Percentiles rank a stretch among this genome's conserved stretches.
These are phyloP conservation scores for Monosporascus sp. DNA, from an alignment of 2,329 filamentous ascomycete species.

Conservation along the genomic window DNA sequence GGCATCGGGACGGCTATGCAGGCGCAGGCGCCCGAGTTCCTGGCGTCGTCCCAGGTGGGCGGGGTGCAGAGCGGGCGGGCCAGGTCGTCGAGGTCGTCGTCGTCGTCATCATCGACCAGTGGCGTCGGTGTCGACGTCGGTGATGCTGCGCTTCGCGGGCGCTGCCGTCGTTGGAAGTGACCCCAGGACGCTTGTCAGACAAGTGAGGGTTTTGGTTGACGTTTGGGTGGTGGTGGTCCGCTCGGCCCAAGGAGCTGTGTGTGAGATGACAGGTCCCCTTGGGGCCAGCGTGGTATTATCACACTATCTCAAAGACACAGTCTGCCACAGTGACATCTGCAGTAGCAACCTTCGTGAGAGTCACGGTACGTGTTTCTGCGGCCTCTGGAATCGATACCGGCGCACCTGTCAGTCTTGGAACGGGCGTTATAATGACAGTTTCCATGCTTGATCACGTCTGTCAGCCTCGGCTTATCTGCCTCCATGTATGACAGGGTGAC, in stretches of 20 bases:
- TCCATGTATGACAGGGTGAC: not conserved
- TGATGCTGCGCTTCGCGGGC: not conserved
- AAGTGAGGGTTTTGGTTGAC: not conserved
- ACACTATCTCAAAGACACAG: not conserved
- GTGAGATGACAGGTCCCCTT: not conserved
- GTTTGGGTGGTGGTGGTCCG: not conserved
- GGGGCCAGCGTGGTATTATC: not conserved
- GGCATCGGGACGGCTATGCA: constrained; percentile 6
- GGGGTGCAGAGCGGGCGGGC: constrained; percentile 7
- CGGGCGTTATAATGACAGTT: not conserved
- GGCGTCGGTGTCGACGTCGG: not conserved
- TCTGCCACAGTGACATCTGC: not conserved
- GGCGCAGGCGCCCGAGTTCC: constrained; percentile 6
- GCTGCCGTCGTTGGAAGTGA: not conserved
- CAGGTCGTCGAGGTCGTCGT: not conserved
- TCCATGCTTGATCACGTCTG: not conserved
- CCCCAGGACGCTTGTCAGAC: not conserved
- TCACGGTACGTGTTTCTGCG: not conserved
- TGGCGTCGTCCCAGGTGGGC: constrained; percentile 1
- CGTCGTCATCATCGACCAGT: not conserved
- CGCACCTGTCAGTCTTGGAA: not conserved
- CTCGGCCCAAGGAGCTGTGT: not conserved
- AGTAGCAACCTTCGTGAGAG: not conserved
- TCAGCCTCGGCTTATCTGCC: not conserved
- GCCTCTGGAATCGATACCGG: not conserved